phyloP scores from a whole-genome alignment of 768 basidiomycete genomes.

The Thelephora ganbajun region DNA sequence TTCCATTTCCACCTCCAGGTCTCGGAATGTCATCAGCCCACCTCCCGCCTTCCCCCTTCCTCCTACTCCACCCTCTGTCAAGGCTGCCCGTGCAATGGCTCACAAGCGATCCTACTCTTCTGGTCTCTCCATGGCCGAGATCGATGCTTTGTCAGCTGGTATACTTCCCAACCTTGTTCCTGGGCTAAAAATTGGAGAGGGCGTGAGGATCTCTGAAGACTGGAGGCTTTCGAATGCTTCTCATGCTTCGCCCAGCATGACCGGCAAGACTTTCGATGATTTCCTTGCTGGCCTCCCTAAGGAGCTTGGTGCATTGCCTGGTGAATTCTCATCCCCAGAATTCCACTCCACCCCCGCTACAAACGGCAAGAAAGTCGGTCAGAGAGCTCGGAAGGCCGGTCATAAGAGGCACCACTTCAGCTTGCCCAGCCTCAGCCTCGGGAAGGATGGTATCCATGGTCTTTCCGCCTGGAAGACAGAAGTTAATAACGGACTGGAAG shows the following conservation, averaged over 20 bases:
- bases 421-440: constrained; percentile 52
- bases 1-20: constrained; percentile 28
- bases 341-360: constrained; percentile 49
- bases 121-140: constrained; percentile 52
- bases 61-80: constrained; percentile 57
- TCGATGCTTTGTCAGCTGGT: constrained; percentile 57
- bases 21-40: constrained; percentile 23
- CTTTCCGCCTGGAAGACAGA: constrained; percentile 39
- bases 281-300: constrained; percentile 8
- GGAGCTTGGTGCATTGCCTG: constrained; percentile 20
- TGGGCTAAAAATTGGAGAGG: constrained; percentile 42
- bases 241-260: neutral
- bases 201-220: constrained; percentile 34
- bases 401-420: constrained; percentile 55
- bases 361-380: constrained; percentile 10
- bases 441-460: constrained; percentile 41
- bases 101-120: constrained; percentile 36
- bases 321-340: constrained; percentile 39
- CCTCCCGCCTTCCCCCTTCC: constrained; percentile 60
- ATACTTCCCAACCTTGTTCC: constrained; percentile 56
- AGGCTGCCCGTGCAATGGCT: constrained; percentile 35
- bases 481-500: constrained; percentile 34
- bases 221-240: constrained; percentile 8
- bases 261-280: neutral
- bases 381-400: constrained; percentile 29